Evolutionary conservation across 495 filamentous ascomycete species (phyloP).

Genomic region (Pyrenula massariospora): DNA sequence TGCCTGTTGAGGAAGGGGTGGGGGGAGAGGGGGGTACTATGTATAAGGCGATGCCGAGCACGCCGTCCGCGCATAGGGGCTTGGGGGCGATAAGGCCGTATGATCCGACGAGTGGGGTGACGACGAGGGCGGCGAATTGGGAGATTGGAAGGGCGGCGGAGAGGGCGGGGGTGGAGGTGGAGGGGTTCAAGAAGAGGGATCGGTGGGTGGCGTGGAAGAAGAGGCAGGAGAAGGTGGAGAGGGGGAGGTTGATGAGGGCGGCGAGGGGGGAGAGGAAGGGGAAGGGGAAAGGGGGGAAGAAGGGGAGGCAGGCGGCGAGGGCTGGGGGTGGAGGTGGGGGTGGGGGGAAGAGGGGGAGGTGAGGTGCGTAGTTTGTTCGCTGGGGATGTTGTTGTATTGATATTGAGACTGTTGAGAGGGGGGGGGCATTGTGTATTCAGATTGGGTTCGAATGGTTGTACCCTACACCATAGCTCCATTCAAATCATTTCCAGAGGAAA

Average conservation of each 20-base stretch:
- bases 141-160: constrained; percentile 62
- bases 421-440: too few relatives aligned
- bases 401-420: too few relatives aligned
- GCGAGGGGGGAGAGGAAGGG: background rate
- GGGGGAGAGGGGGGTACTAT: background rate
- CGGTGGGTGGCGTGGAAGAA: constrained; percentile 54
- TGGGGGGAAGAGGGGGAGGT: too few relatives aligned
- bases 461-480: too few relatives aligned
- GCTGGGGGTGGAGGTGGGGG: background rate
- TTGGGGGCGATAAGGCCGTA: background rate
- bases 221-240: constrained; percentile 40
- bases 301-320: background rate
- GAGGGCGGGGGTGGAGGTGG: constrained; percentile 40
- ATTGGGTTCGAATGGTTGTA: too few relatives aligned
- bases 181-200: constrained; percentile 40
- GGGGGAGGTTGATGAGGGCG: constrained; percentile 39
- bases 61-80: constrained; percentile 6
- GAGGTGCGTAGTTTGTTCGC: too few relatives aligned
- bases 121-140: constrained; percentile 57
- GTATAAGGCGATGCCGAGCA: constrained; percentile 19
- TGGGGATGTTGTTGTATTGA: too few relatives aligned
- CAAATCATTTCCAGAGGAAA: too few relatives aligned
- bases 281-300: background rate
- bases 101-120: constrained; percentile 9
- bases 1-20: background rate